Evolutionary conservation across 2,329 filamentous ascomycete genomes (phyloP).

Genomic region (Beauveria medogensis): DNA sequence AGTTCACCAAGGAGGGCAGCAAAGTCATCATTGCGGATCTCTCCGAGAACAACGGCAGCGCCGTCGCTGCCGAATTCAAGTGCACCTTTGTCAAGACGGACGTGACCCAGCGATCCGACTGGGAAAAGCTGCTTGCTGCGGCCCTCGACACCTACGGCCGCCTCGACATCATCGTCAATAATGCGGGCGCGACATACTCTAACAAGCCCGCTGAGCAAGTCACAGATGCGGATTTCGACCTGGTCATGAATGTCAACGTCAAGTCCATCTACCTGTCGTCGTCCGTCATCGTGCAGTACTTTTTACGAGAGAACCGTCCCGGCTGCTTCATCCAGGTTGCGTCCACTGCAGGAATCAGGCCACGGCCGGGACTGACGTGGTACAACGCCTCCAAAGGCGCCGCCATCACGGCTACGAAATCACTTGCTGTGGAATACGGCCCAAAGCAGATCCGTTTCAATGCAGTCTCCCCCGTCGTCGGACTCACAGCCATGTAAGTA

Average conservation of each 20-base stretch:
- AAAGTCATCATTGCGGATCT: constrained; percentile 57
- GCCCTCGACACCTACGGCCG: constrained; percentile 39
- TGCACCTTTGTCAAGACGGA: constrained; percentile 36
- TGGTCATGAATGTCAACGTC: constrained; percentile 61
- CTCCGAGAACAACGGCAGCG: constrained; percentile 41
- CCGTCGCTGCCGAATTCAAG: constrained; percentile 37
- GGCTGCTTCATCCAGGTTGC: constrained; percentile 59
- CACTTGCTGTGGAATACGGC: constrained; percentile 64
- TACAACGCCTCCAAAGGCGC: constrained; percentile 64
- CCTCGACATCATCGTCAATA: constrained; percentile 54
- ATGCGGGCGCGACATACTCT: constrained; percentile 49
- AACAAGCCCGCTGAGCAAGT: constrained; percentile 58
- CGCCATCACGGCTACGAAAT: constrained; percentile 49
- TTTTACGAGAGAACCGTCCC: constrained; percentile 47
- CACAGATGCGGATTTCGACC: constrained; percentile 58
- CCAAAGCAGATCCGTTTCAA: constrained; percentile 66
- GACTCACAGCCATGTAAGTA: constrained; percentile 51
- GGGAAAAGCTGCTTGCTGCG: constrained; percentile 40
- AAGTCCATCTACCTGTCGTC: constrained; percentile 57
- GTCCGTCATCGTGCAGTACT: constrained; percentile 51
- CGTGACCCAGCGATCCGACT: constrained; percentile 45
- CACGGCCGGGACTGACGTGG: constrained; percentile 57
- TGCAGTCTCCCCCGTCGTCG: constrained; percentile 60
- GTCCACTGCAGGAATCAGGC: constrained; percentile 52
- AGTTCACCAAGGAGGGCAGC: constrained; percentile 52